Percentiles rank a stretch among this genome's conserved stretches.
These are phyloP conservation scores for Primulina huaijiensis DNA, from an alignment of 257 asterid genomes.

Conservation along the genomic window DNA sequence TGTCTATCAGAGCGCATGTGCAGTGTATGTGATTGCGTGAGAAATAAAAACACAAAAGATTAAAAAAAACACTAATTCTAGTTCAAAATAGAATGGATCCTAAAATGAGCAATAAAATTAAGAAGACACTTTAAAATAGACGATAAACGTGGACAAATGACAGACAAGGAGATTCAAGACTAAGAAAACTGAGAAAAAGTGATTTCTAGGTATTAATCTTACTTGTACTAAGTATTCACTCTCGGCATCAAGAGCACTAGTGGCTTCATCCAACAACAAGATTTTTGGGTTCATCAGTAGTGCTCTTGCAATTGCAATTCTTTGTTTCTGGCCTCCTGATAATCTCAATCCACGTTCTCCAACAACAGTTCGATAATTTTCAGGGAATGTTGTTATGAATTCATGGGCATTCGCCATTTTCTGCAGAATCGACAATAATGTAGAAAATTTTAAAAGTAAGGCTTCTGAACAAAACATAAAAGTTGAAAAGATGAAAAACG, in stretches of 20 bases:
- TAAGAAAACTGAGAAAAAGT: too few species aligned
- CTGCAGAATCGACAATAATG: conserved; percentile 26
- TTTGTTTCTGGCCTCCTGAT: conserved; percentile 74
- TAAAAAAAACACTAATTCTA: not conserved
- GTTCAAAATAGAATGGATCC: not conserved
- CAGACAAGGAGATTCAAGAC: too few species aligned
- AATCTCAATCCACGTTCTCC: conserved; percentile 71
- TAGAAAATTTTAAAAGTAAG: not conserved
- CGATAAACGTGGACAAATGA: too few species aligned
- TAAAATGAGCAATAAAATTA: not conserved
- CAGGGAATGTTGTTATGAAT: conserved; percentile 52
- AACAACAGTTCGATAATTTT: conserved; percentile 50
- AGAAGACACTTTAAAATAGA: not conserved
- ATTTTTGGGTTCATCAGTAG: conserved; percentile 59
- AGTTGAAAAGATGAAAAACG: not conserved
- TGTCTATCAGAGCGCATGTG: not conserved
- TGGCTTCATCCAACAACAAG: conserved; percentile 61
- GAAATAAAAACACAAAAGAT: not conserved
- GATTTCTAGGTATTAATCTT: conserved; percentile 1
- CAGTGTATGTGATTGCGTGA: not conserved
- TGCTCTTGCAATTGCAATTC: conserved; percentile 70
- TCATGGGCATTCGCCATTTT: conserved; percentile 75
- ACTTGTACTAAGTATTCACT: conserved; percentile 71
- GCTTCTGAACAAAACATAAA: conserved; percentile 2
- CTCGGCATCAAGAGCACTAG: conserved; percentile 70